Percentiles rank a stretch among this genome's conserved stretches.
phyloP scores from a whole-genome alignment of 208 protist species.

The Plasmodiophora brassicae region DNA sequence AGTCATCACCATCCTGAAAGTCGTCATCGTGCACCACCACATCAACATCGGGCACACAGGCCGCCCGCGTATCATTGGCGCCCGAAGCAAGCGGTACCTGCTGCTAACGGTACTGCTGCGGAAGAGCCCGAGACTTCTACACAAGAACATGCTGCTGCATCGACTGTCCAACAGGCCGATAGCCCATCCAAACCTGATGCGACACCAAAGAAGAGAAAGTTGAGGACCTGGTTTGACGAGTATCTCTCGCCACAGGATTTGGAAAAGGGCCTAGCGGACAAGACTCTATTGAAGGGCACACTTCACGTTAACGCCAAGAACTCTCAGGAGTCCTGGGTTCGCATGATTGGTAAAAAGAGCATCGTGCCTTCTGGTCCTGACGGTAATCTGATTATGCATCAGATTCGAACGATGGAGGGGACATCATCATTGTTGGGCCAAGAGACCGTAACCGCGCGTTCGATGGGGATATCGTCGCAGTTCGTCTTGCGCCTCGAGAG shows the following conservation, averaged over 20 bases:
- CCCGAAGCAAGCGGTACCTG: too few relatives aligned
- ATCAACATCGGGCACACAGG: too few relatives aligned
- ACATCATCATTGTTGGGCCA: conserved; percentile 8
- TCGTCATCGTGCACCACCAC: too few relatives aligned
- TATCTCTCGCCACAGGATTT: background rate
- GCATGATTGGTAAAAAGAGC: background rate
- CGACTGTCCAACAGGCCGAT: too few relatives aligned
- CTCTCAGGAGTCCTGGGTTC: background rate
- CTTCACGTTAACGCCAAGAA: background rate
- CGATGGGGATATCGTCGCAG: conserved; percentile 42
- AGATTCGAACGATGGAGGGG: background rate
- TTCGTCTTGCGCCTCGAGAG: too few relatives aligned
- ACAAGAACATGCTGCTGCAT: too few relatives aligned
- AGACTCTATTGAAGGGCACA: background rate
- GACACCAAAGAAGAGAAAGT: too few relatives aligned
- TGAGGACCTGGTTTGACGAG: background rate
- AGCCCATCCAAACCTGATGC: too few relatives aligned
- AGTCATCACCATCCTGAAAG: too few relatives aligned
- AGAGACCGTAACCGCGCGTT: conserved; percentile 33
- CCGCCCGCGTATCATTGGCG: too few relatives aligned
- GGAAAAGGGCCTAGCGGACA: background rate
- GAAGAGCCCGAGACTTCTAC: too few relatives aligned
- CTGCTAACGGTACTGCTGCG: too few relatives aligned
- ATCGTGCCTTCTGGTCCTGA: background rate
- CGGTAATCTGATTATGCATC: background rate